These are phyloP conservation scores for Ormosia semicastrata DNA, from an alignment of 306 rosid genomes.

Conservation along the genomic window DNA sequence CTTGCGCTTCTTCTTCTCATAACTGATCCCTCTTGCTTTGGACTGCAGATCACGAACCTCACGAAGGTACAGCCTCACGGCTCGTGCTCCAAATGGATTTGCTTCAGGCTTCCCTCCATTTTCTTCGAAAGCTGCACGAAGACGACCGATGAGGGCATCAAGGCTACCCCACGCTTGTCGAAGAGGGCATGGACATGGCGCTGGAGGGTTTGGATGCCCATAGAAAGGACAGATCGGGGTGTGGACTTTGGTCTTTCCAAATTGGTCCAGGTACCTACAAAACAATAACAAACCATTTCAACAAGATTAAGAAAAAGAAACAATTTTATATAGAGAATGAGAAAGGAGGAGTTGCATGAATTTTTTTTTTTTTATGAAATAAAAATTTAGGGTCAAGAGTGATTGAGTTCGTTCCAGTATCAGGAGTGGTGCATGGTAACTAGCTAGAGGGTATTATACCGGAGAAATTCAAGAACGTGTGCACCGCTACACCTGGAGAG, in stretches of 20 bases:
- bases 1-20: slow-evolving; percentile 94
- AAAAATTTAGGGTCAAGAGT: not conserved
- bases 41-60: slow-evolving; percentile 98
- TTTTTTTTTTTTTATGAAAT: too few species aligned
- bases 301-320: not conserved
- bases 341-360: not conserved
- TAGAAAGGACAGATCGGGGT: slow-evolving; percentile 88
- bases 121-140: slow-evolving; percentile 96
- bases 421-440: not conserved
- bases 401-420: too few species aligned
- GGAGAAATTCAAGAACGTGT: slow-evolving; percentile 92
- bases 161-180: slow-evolving; percentile 99
- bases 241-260: slow-evolving; percentile 96
- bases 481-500: slow-evolving; percentile 97
- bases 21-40: slow-evolving; percentile 96
- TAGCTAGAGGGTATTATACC: slow-evolving; percentile 16
- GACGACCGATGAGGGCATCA: slow-evolving; percentile 92
- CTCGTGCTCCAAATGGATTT: slow-evolving; percentile 95
- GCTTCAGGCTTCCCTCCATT: slow-evolving; percentile 95
- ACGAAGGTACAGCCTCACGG: slow-evolving; percentile 90
- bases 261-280: slow-evolving; percentile 79
- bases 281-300: not conserved
- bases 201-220: slow-evolving; percentile 95
- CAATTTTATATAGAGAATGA: not conserved
- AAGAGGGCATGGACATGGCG: slow-evolving; percentile 95